A percentile compares a stretch with the other conserved stretches of the same genome.
Evolutionary conservation across 2,329 filamentous ascomycete genomes (phyloP).

Genomic region (Aphanoascus verrucosus): DNA sequence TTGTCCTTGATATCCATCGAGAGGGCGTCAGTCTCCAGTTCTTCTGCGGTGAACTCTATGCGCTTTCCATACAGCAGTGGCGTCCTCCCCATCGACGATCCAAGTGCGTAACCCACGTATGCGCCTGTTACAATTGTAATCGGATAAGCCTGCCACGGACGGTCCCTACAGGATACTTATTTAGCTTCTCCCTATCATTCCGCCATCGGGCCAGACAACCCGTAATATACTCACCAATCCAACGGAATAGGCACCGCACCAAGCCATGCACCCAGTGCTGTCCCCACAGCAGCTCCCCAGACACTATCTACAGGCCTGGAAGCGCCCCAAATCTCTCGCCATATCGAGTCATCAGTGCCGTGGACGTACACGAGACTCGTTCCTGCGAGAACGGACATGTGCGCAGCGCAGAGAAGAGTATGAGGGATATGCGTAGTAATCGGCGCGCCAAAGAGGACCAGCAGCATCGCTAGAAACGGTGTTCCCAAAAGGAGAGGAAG

Average conservation of each 20-base stretch:
- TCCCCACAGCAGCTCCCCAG: constrained; percentile 71
- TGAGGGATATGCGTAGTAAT: constrained; percentile 68
- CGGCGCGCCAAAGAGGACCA: constrained; percentile 86
- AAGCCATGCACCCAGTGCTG: constrained; percentile 73
- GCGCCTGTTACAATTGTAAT: constrained; percentile 78
- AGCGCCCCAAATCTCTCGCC: constrained; percentile 59
- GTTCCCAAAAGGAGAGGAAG: constrained; percentile 43
- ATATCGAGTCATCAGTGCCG: constrained; percentile 61
- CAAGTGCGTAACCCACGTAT: constrained; percentile 66
- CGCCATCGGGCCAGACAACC: too few relatives aligned
- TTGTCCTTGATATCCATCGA: neutral
- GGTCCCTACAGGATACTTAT: constrained; percentile 49
- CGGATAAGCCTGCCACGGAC: constrained; percentile 98
- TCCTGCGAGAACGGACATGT: constrained; percentile 67
- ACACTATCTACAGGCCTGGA: constrained; percentile 69
- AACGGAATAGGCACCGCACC: constrained; percentile 91
- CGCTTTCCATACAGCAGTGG: constrained; percentile 28
- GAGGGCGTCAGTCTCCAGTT: constrained; percentile 8
- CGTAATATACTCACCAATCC: constrained; percentile 57
- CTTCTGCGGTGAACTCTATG: constrained; percentile 24
- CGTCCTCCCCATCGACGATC: constrained; percentile 31
- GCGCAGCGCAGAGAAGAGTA: constrained; percentile 68
- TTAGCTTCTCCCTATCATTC: neutral
- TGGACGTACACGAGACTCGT: constrained; percentile 79
- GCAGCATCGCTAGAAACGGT: constrained; percentile 48